Evolutionary conservation across 208 protist genomes (phyloP).

Genomic region (Phytomonas sp.): DNA sequence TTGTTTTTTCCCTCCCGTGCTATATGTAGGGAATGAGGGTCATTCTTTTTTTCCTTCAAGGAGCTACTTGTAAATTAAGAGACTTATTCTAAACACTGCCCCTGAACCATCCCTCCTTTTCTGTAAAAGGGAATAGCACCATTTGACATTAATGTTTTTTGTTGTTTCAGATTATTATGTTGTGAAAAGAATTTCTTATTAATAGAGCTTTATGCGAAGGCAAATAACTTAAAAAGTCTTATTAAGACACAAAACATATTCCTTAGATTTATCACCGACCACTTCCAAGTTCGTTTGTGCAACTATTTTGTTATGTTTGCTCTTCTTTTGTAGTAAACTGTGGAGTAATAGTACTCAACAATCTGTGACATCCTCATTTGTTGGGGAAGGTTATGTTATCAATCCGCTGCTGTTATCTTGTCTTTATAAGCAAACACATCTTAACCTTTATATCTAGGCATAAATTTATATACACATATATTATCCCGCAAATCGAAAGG

Average conservation of each 20-base stretch:
- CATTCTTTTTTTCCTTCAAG: not conserved
- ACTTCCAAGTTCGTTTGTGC: not conserved
- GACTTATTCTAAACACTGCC: not conserved
- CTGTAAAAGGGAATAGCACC: not conserved
- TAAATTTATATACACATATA: constrained; percentile 12
- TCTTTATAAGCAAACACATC: not conserved
- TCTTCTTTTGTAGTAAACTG: not conserved
- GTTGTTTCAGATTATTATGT: not conserved
- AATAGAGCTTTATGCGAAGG: not conserved
- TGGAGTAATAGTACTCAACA: not conserved
- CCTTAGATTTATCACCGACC: not conserved
- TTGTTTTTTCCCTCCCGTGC: not conserved
- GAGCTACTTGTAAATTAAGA: not conserved
- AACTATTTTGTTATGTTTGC: not conserved
- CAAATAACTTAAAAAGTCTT: not conserved
- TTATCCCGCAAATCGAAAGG: not conserved
- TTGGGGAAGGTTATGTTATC: not conserved
- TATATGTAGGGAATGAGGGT: not conserved
- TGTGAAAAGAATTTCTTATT: not conserved
- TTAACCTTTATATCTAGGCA: constrained; percentile 1
- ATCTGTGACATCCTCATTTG: not conserved
- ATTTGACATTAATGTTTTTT: not conserved
- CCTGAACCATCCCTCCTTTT: not conserved
- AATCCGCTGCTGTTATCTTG: not conserved
- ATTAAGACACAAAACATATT: not conserved